Evolutionary conservation across 1,284 basidiomycete genomes (phyloP).

Genomic region (Amylostereum chailletii): DNA sequence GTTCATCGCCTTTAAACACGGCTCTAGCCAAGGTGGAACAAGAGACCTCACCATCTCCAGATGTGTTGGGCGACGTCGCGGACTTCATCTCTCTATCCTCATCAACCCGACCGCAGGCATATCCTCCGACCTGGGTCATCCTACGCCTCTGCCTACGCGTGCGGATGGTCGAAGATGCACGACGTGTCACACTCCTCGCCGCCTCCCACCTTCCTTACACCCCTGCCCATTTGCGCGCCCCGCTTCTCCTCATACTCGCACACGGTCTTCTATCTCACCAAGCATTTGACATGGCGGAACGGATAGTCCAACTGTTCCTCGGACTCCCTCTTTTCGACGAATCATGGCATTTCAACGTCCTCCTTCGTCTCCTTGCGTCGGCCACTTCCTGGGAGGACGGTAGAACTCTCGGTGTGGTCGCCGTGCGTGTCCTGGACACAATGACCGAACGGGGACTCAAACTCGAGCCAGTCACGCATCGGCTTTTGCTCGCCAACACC

Average conservation of each 20-base stretch:
- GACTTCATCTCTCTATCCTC: too few relatives aligned
- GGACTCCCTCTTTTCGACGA: conserved; percentile 23
- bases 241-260: conserved; percentile 37
- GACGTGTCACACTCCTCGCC: conserved; percentile 27
- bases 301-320: conserved; percentile 37
- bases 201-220: conserved; percentile 26
- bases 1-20: too few relatives aligned
- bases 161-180: conserved; percentile 30
- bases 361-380: conserved; percentile 44
- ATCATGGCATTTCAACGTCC: conserved; percentile 40
- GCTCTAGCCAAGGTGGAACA: too few relatives aligned
- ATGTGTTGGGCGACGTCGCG: too few relatives aligned
- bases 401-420: conserved; percentile 27
- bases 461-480: conserved; percentile 35
- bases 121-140: conserved; percentile 42
- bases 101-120: too few relatives aligned
- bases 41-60: too few relatives aligned
- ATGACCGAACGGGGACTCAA: conserved; percentile 34
- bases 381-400: conserved; percentile 32
- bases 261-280: conserved; percentile 41
- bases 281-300: conserved; percentile 33
- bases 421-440: conserved; percentile 32
- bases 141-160: conserved; percentile 42
- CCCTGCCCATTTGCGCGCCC: conserved; percentile 25
- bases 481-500: conserved; percentile 36